Percentiles rank a stretch among this genome's conserved stretches.
Evolutionary conservation across 179 eudicot species (phyloP).

Genomic region (Amaranthus tricolor): DNA sequence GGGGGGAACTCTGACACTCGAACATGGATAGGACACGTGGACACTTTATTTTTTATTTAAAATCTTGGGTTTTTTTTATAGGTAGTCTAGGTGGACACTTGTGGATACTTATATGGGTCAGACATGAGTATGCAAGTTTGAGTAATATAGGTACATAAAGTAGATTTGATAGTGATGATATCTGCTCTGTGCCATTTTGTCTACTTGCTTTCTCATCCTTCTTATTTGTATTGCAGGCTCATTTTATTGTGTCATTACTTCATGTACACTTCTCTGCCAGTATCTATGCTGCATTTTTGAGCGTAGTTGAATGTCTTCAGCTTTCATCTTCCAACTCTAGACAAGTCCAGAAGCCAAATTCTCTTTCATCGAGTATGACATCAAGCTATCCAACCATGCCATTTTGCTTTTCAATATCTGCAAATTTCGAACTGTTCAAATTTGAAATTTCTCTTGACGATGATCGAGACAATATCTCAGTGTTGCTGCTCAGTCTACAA

Average conservation of each 20-base stretch:
- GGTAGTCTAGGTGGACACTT: too few species aligned
- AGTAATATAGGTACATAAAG: not conserved
- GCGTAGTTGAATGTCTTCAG: conserved; percentile 35
- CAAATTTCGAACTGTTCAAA: conserved; percentile 40
- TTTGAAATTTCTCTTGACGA: conserved; percentile 66
- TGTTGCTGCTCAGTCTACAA: conserved; percentile 43
- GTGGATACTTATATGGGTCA: too few species aligned
- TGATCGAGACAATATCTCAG: conserved; percentile 39
- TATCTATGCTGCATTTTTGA: conserved; percentile 46
- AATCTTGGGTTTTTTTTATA: too few species aligned
- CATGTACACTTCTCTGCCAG: conserved; percentile 54
- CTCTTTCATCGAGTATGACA: conserved; percentile 18
- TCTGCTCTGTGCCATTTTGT: not conserved
- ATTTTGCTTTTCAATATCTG: conserved; percentile 40
- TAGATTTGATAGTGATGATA: not conserved
- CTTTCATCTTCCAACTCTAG: conserved; percentile 30
- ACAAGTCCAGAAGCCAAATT: conserved; percentile 17
- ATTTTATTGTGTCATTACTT: conserved; percentile 41
- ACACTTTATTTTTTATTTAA: too few species aligned
- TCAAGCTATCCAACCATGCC: conserved; percentile 34
- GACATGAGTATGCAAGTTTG: too few species aligned
- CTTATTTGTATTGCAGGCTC: conserved; percentile 50
- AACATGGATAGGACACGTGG: too few species aligned
- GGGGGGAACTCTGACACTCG: too few species aligned
- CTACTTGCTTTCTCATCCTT: not conserved